Percentiles rank a stretch among this genome's conserved stretches.
Evolutionary conservation across 225 moss, liverwort and hornwort species (phyloP).

Genomic region (Rhytidiadelphus loreus): DNA sequence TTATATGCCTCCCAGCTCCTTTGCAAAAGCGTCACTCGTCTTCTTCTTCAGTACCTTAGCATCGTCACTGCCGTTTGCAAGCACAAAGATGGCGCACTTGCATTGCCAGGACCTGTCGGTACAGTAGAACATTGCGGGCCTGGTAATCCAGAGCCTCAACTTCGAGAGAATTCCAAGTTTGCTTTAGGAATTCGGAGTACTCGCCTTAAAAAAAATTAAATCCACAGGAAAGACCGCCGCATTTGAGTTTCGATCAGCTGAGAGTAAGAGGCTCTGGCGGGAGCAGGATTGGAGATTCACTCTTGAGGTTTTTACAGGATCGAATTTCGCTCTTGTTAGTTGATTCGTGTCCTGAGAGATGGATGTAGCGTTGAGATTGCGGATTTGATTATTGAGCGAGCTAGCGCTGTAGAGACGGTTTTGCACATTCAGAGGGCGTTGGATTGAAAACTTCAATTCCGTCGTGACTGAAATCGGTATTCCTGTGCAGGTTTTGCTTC

Average conservation of each 20-base stretch:
- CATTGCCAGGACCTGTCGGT: background rate
- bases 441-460: background rate
- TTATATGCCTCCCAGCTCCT: background rate
- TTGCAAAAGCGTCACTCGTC: background rate
- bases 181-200: background rate
- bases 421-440: background rate
- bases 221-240: background rate
- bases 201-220: background rate
- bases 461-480: background rate
- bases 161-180: background rate
- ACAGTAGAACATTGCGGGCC: background rate
- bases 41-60: background rate
- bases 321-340: background rate
- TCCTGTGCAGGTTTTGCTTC: background rate
- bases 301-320: background rate
- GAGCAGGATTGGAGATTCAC: background rate
- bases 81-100: background rate
- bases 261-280: background rate
- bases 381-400: background rate
- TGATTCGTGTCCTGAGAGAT: background rate
- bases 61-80: background rate
- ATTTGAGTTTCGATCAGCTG: background rate
- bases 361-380: background rate
- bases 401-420: background rate
- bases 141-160: background rate